Conservation (phyloP, 345 rosid genomes). For the Jatropha curcas region DNA sequence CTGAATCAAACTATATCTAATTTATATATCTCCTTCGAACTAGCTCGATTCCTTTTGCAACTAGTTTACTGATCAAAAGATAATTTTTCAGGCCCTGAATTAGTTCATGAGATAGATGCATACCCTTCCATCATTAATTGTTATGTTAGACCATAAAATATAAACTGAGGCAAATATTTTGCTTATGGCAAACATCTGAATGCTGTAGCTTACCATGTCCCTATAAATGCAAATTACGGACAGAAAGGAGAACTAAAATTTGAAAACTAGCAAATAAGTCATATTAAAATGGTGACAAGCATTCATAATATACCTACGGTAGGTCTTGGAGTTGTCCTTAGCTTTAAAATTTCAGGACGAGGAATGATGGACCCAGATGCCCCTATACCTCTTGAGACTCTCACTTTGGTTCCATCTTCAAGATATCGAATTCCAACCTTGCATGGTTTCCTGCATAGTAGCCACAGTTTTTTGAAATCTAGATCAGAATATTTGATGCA, state of each 20-base stretch:
- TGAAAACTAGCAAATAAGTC: background rate
- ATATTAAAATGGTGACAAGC: background rate
- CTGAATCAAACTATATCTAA: background rate
- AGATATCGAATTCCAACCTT: conserved; percentile 79
- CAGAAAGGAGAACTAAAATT: background rate
- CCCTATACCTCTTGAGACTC: conserved; percentile 85
- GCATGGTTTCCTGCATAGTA: conserved; percentile 67
- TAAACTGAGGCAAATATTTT: background rate
- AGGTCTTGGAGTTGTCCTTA: conserved; percentile 86
- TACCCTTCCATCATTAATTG: background rate
- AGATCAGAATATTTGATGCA: background rate
- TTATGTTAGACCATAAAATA: background rate
- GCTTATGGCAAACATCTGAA: background rate
- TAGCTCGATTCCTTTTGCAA: too few species aligned
- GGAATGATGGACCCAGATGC: conserved; percentile 89
- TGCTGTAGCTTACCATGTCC: background rate
- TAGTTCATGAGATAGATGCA: background rate
- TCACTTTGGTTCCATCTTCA: conserved; percentile 97
- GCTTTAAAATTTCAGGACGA: conserved; percentile 91
- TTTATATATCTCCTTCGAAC: too few species aligned
- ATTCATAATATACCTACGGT: conserved; percentile 52
- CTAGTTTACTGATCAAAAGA: background rate
- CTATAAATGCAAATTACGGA: background rate
- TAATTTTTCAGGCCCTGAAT: background rate
- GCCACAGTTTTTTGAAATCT: background rate